phyloP scores from a whole-genome alignment of 1,139 yeast genomes.

The Pichia kudriavzevii region DNA sequence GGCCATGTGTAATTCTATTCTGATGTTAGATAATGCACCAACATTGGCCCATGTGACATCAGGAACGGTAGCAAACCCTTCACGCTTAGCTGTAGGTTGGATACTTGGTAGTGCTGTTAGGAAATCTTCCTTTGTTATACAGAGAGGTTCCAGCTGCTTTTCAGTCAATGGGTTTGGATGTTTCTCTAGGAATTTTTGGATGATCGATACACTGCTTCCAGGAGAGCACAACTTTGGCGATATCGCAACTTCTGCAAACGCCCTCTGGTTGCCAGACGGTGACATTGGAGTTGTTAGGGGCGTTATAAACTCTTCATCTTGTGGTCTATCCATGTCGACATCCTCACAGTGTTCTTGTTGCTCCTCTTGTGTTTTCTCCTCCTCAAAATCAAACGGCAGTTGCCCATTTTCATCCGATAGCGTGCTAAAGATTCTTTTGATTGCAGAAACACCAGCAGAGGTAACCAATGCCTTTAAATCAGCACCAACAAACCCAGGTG shows the following conservation, averaged over 20 bases:
- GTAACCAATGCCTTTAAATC: slow-evolving; percentile 90
- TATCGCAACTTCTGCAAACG: not conserved
- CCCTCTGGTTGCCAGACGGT: slow-evolving; percentile 8
- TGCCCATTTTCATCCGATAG: slow-evolving; percentile 11
- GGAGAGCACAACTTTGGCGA: too few species aligned
- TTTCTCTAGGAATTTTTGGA: slow-evolving; percentile 60
- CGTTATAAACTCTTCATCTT: slow-evolving; percentile 4
- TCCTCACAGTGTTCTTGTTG: slow-evolving; percentile 16
- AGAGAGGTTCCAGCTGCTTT: slow-evolving; percentile 66
- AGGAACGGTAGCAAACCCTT: slow-evolving; percentile 98
- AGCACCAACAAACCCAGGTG: slow-evolving; percentile 98
- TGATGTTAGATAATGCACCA: slow-evolving; percentile 74
- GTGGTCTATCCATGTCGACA: slow-evolving; percentile 21
- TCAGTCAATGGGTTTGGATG: slow-evolving; percentile 77
- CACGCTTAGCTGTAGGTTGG: slow-evolving; percentile 97
- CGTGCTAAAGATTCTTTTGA: slow-evolving; percentile 67
- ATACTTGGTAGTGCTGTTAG: slow-evolving; percentile 79
- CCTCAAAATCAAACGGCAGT: slow-evolving; percentile 15
- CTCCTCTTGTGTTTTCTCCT: slow-evolving; percentile 9
- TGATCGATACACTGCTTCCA: too few species aligned
- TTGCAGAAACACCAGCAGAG: slow-evolving; percentile 93
- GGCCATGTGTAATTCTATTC: slow-evolving; percentile 93
- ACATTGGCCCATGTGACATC: slow-evolving; percentile 95
- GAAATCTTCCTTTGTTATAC: slow-evolving; percentile 75
- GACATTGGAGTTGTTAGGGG: slow-evolving; percentile 13